phyloP scores from a whole-genome alignment of 805 yeast genomes.

The Monosporozyma unispora region DNA sequence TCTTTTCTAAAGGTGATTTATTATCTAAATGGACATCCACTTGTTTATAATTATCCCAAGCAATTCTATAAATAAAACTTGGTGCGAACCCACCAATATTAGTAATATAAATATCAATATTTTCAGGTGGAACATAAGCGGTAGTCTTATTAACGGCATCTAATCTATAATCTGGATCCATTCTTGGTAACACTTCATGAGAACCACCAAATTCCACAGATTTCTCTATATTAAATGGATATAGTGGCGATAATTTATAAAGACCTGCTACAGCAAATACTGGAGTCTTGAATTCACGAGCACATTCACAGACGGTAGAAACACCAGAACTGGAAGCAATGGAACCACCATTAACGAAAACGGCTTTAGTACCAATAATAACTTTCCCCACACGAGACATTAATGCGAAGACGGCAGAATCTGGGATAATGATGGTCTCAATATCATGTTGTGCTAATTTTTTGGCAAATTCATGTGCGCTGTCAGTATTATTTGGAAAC shows the following conservation, averaged over 20 bases:
- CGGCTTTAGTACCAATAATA: slow-evolving; percentile 83
- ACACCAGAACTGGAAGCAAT: slow-evolving; percentile 83
- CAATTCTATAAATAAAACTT: slow-evolving; percentile 88
- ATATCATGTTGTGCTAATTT: slow-evolving; percentile 76
- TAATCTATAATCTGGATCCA: slow-evolving; percentile 50
- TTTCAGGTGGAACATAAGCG: slow-evolving; percentile 90
- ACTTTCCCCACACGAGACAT: slow-evolving; percentile 98
- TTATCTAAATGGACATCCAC: slow-evolving; percentile 63
- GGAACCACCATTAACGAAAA: slow-evolving; percentile 94
- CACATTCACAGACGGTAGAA: slow-evolving; percentile 89
- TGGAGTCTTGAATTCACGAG: slow-evolving; percentile 91
- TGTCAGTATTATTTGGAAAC: slow-evolving; percentile 77
- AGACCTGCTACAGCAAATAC: slow-evolving; percentile 92
- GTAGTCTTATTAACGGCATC: slow-evolving; percentile 67
- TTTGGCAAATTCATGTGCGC: slow-evolving; percentile 72
- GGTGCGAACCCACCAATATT: slow-evolving; percentile 97
- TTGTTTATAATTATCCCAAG: slow-evolving; percentile 83
- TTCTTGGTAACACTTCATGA: slow-evolving; percentile 35
- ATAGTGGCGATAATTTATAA: slow-evolving; percentile 84
- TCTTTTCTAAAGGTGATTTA: slow-evolving; percentile 1
- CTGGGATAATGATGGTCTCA: slow-evolving; percentile 87
- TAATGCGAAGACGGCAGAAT: slow-evolving; percentile 84
- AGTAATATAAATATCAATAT: slow-evolving; percentile 87
- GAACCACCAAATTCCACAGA: slow-evolving; percentile 88
- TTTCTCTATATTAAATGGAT: slow-evolving; percentile 80